A percentile compares a stretch with the other conserved stretches of the same genome.
Evolutionary conservation across 805 yeast species (phyloP).

Genomic region (Metschnikowia noctiluminum): DNA sequence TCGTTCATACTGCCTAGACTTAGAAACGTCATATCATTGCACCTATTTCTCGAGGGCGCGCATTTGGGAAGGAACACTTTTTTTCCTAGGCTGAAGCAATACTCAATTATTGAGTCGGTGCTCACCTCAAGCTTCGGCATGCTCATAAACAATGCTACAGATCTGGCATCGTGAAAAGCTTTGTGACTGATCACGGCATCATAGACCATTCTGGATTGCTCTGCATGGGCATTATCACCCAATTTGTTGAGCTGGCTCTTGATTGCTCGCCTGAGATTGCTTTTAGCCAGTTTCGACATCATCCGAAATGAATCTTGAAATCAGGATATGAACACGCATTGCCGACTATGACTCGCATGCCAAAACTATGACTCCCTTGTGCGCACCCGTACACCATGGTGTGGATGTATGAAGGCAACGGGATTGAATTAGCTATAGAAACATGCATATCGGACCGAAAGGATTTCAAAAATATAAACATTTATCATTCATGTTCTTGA

Average conservation of each 20-base stretch:
- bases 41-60: conserved; percentile 24
- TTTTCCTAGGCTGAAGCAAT: conserved; percentile 50
- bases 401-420: too few relatives aligned
- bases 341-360: background rate
- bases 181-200: conserved; percentile 21
- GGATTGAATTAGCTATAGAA: too few relatives aligned
- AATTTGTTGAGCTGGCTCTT: conserved; percentile 21
- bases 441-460: too few relatives aligned
- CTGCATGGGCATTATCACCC: conserved; percentile 12
- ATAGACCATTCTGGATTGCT: conserved; percentile 27
- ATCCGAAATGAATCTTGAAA: background rate
- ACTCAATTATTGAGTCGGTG: conserved; percentile 51
- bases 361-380: background rate
- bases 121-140: conserved; percentile 71
- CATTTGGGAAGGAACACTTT: conserved; percentile 59
- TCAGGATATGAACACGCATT: background rate
- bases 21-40: conserved; percentile 55
- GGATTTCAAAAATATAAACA: too few relatives aligned
- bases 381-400: background rate
- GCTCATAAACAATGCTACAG: conserved; percentile 68
- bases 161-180: conserved; percentile 42
- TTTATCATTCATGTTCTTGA: too few relatives aligned
- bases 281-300: conserved; percentile 20
- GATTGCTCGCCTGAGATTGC: conserved; percentile 23
- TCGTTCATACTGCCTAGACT: conserved; percentile 40